A percentile compares a stretch with the other conserved stretches of the same genome.
These are phyloP conservation scores for Kodamaea ohmeri DNA, from an alignment of 1,139 yeast species.

Conservation along the genomic window DNA sequence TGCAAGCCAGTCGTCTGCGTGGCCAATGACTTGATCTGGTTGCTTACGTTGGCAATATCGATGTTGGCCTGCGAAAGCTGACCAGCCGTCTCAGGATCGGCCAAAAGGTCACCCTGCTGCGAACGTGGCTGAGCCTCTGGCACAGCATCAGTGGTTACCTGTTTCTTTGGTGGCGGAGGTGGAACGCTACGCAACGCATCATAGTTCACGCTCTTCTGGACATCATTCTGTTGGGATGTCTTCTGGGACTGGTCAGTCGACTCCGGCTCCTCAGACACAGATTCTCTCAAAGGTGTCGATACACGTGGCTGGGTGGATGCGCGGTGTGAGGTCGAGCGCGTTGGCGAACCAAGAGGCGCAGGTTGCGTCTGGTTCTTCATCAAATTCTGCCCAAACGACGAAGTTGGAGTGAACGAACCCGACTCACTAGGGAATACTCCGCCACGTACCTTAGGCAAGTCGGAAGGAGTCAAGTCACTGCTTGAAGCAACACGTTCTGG, in stretches of 20 bases:
- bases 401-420: conserved; percentile 54
- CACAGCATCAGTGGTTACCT: conserved; percentile 6
- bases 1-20: conserved; percentile 69
- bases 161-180: conserved; percentile 37
- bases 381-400: conserved; percentile 65
- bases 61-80: conserved; percentile 77
- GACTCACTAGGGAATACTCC: conserved; percentile 19
- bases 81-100: conserved; percentile 59
- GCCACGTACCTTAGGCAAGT: conserved; percentile 39
- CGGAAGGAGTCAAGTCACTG: conserved; percentile 37
- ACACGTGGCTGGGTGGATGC: conserved; percentile 11
- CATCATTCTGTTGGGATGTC: too few species aligned
- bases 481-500: conserved; percentile 26
- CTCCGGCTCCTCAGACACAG: conserved; percentile 2
- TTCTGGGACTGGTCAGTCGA: too few species aligned
- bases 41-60: conserved; percentile 82
- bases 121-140: too few species aligned
- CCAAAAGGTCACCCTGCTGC: conserved; percentile 51
- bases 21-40: conserved; percentile 77
- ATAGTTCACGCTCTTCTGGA: conserved; percentile 36
- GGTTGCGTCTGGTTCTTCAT: conserved; percentile 7
- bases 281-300: conserved; percentile 17
- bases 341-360: conserved; percentile 4
- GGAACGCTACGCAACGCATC: conserved; percentile 50
- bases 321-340: conserved; percentile 7